Evolutionary conservation across 2,329 filamentous ascomycete species (phyloP), one percentile per base, ranked within the genome.

Genomic region (Fusarium drepaniforme): DNA sequence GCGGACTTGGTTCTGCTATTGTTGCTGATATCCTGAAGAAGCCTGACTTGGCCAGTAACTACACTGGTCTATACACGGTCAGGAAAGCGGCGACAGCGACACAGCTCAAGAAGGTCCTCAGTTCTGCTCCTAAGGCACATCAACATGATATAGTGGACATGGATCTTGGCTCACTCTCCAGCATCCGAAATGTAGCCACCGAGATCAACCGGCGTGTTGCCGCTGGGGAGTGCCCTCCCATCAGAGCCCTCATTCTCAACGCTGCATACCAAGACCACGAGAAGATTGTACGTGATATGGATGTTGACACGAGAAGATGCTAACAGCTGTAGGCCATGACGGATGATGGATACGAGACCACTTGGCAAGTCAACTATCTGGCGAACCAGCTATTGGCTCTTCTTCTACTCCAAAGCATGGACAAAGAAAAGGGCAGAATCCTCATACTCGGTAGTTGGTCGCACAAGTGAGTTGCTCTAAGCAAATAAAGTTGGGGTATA

Each of bases 231-330:
- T 74, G 85, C 28, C 83, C 84, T 8, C 83, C 80, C 0, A 84
- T 86, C 63, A 80, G 80, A 18, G 83, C 79, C 2, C 76, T 87
- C 6, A 81, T 86, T 13, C 80, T 86, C 53, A 81, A 82, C 56
- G 81, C 81, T 9, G 80, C 73, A 9, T 82, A 80, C 35, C 77
- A 79, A 23, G 81, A 82, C 3, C 64, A 74, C 5, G 62, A 70
- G 28, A 51, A 71, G 12, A 67, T 81, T 62, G 80, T 81, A 44
- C 74, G 80, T 66, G 13, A 18, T 2, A 8, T 23, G 12, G 3
- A 44, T 3, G 18, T 3, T 5, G 30, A 49, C 3, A 40, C 21
- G 1, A 4, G 3, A 5, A 23, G 18, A 23, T 40, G 21, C 63
- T 79, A 11, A 79, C 21, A 18, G 4, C 8, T 25, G 33, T 30